Conservation (phyloP, 768 basidiomycete genomes). For the Tephrocybe sp. region DNA sequence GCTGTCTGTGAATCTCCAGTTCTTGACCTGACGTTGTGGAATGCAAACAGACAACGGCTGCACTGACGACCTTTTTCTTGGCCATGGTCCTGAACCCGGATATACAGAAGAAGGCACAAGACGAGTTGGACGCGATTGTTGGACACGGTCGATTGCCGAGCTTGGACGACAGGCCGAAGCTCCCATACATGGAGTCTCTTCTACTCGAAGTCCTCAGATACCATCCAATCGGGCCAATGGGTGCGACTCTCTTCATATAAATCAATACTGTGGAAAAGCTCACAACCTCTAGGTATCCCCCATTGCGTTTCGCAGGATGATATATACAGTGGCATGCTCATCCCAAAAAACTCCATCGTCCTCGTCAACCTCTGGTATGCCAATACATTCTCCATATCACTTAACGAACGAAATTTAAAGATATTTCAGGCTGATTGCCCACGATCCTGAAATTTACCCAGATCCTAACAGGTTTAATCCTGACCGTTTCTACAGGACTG, state of each 20-base stretch:
- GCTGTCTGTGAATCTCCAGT: too few species aligned
- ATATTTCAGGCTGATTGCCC: conserved; percentile 30
- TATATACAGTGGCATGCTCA: conserved; percentile 42
- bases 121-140: conserved; percentile 15
- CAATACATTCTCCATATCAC: neutral
- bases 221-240: conserved; percentile 20
- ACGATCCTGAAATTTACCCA: conserved; percentile 33
- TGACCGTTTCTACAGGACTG: conserved; percentile 40
- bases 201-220: conserved; percentile 13
- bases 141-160: conserved; percentile 14
- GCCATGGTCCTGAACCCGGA: conserved; percentile 41
- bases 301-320: conserved; percentile 40
- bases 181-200: conserved; percentile 17
- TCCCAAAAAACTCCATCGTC: conserved; percentile 41
- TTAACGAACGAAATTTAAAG: neutral
- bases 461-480: conserved; percentile 41
- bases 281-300: conserved; percentile 29
- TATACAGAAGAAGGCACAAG: conserved; percentile 17
- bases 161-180: conserved; percentile 11
- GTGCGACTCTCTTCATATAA: conserved; percentile 5
- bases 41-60: conserved; percentile 15
- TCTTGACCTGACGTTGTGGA: neutral
- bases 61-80: conserved; percentile 30
- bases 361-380: conserved; percentile 33
- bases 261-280: conserved; percentile 1